phyloP scores from a whole-genome alignment of 2,329 filamentous ascomycete genomes.

The Fulvia fulva region DNA sequence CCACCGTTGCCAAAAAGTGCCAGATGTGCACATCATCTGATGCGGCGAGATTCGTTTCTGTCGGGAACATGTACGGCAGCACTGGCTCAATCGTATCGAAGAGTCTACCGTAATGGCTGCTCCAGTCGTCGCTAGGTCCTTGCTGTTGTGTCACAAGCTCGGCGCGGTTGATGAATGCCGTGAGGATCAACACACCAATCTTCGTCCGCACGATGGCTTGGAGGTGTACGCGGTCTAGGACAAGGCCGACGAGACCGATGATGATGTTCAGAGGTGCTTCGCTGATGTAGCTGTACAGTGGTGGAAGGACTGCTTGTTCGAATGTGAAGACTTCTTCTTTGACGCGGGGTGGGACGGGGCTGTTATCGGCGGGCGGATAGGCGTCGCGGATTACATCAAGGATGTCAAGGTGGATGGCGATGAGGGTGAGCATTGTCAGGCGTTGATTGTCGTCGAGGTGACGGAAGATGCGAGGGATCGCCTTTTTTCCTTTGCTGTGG shows the following conservation, averaged over 20 bases:
- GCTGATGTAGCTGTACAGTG: constrained; percentile 82
- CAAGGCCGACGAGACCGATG: constrained; percentile 79
- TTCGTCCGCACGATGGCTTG: constrained; percentile 80
- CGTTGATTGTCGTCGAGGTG: constrained; percentile 90
- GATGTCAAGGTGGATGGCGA: constrained; percentile 86
- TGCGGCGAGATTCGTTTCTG: constrained; percentile 67
- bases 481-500: constrained; percentile 93
- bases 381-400: constrained; percentile 85
- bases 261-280: constrained; percentile 89
- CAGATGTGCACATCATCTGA: constrained; percentile 90
- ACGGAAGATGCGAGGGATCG: constrained; percentile 88
- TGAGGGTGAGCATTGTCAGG: constrained; percentile 92
- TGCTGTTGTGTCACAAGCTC: constrained; percentile 84
- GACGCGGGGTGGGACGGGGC: constrained; percentile 67
- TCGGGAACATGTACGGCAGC: constrained; percentile 82
- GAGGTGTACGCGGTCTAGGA: constrained; percentile 77
- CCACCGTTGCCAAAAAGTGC: constrained; percentile 94
- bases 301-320: constrained; percentile 80
- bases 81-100: constrained; percentile 85
- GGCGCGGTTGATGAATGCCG: constrained; percentile 88
- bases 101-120: constrained; percentile 74
- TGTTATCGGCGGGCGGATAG: constrained; percentile 66
- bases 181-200: constrained; percentile 84
- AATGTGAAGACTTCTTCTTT: constrained; percentile 94
- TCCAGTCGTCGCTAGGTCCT: constrained; percentile 66